Evolutionary conservation across 768 basidiomycete genomes (phyloP), one percentile per base, ranked within the genome.

Genomic region (Lactarius tabidus): DNA sequence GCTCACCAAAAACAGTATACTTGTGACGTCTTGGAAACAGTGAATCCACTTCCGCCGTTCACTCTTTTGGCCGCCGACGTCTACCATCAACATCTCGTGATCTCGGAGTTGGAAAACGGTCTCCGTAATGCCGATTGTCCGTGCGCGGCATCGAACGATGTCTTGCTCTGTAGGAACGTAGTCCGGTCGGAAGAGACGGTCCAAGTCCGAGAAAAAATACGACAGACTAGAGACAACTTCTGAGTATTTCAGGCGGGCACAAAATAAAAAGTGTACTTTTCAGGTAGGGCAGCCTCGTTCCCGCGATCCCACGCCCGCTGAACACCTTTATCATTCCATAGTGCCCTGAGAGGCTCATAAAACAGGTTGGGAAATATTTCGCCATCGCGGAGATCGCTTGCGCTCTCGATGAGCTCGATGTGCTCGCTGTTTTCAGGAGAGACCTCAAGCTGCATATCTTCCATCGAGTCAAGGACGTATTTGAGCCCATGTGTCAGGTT

Each of bases 11-110:
- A 98, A 98, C 58, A 97, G 76, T 60, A 98, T 95, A 67, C 90
- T 90, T 4, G 93, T 95, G 59, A 96, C 94, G 72, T 95, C 91
- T 77, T 95, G 92, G 79, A 95, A 95, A 74, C 91, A 93, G 72
- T 94, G 93, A 70, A 94, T 94, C 93, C 93, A 95, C 75, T 95
- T 95, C 75, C 92, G 81, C 66, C 94, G 79, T 74, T 95, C 94
- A 74, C 88, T 92, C 81, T 95, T 93, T 79, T 97, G 95, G 7
- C 95, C 95, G 33, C 90, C 90, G 39, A 91, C 95, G 72, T 97
- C 95, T 62, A 97, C 90, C 89, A 98, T 92, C 61, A 93, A 80
- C 87, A 94, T 87, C 69, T 91, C 88, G 63, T 92, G 88, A 51
- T 88, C 89, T 69, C 83, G 80, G 62, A 95, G 80, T 52, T 81